phyloP scores from a whole-genome alignment of 2,329 filamentous ascomycete species.

The Fusarium subglutinans region DNA sequence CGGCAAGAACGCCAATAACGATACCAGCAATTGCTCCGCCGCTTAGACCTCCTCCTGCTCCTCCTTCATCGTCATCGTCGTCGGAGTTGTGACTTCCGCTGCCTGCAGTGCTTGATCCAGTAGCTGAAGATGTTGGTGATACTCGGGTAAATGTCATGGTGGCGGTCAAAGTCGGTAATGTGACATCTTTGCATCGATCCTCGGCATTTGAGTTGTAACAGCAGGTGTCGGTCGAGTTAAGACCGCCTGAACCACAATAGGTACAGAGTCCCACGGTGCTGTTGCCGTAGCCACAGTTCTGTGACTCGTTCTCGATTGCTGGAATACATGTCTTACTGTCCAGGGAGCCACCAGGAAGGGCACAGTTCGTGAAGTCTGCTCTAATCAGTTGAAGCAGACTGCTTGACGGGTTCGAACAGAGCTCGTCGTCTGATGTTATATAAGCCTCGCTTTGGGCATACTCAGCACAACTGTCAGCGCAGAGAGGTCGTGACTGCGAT shows the following conservation, averaged over 20 bases:
- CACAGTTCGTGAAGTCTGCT: constrained; percentile 91
- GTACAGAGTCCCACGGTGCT: constrained; percentile 81
- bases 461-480: constrained; percentile 88
- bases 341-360: constrained; percentile 82
- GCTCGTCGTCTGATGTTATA: constrained; percentile 75
- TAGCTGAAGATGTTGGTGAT: constrained; percentile 49
- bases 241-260: constrained; percentile 84
- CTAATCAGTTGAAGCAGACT: constrained; percentile 81
- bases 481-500: constrained; percentile 77
- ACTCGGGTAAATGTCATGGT: constrained; percentile 68
- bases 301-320: constrained; percentile 80
- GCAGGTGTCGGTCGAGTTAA: constrained; percentile 94
- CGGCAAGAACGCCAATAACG: constrained; percentile 81
- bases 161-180: constrained; percentile 78
- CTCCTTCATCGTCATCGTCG: constrained; percentile 34
- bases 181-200: constrained; percentile 76
- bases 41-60: constrained; percentile 60
- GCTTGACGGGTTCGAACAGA: constrained; percentile 74
- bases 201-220: constrained; percentile 86
- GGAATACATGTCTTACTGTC: constrained; percentile 76
- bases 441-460: constrained; percentile 90
- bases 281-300: constrained; percentile 85
- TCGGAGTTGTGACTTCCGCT: constrained; percentile 25
- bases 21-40: constrained; percentile 93
- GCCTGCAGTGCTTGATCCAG: constrained; percentile 27